Conservation (phyloP, 768 basidiomycete species). For the Chalciporus chontae region DNA sequence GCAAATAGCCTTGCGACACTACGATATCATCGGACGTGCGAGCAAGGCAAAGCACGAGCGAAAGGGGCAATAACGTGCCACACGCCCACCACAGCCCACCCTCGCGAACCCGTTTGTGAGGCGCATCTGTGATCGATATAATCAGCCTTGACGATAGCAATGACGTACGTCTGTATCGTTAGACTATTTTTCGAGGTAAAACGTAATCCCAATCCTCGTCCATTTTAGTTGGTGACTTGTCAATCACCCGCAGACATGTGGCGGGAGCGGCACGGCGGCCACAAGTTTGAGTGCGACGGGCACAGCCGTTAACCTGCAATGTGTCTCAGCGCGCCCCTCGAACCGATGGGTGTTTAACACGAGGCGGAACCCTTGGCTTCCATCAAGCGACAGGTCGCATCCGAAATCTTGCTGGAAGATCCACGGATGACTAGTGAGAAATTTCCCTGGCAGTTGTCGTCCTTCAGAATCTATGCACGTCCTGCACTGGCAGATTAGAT, state of each 20-base stretch:
- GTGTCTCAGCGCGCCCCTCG: no score
- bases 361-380: slow-evolving; percentile 19
- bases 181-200: slow-evolving; percentile 24
- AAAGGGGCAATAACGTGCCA: slow-evolving; percentile 18
- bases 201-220: slow-evolving; percentile 15
- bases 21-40: slow-evolving; percentile 17
- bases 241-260: slow-evolving; percentile 10
- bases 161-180: slow-evolving; percentile 27
- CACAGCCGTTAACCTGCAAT: no score
- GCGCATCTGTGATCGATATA: slow-evolving; percentile 7
- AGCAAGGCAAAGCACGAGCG: slow-evolving; percentile 7
- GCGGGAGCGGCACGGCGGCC: slow-evolving; percentile 1
- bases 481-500: slow-evolving; percentile 5
- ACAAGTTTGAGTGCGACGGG: slow-evolving; percentile 14
- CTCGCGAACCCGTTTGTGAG: slow-evolving; percentile 12
- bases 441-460: not conserved
- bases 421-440: slow-evolving; percentile 9
- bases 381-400: not conserved
- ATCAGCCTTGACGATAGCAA: slow-evolving; percentile 13
- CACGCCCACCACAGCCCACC: slow-evolving; percentile 3
- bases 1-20: slow-evolving; percentile 5
- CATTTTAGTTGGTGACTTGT: slow-evolving; percentile 6
- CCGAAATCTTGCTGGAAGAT: slow-evolving; percentile 5
- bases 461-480: not conserved
- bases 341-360: slow-evolving; percentile 23